A percentile compares a stretch with the other conserved stretches of the same genome.
These are phyloP conservation scores for Alternaria consortialis DNA, from an alignment of 2,329 filamentous ascomycete genomes.

Conservation along the genomic window DNA sequence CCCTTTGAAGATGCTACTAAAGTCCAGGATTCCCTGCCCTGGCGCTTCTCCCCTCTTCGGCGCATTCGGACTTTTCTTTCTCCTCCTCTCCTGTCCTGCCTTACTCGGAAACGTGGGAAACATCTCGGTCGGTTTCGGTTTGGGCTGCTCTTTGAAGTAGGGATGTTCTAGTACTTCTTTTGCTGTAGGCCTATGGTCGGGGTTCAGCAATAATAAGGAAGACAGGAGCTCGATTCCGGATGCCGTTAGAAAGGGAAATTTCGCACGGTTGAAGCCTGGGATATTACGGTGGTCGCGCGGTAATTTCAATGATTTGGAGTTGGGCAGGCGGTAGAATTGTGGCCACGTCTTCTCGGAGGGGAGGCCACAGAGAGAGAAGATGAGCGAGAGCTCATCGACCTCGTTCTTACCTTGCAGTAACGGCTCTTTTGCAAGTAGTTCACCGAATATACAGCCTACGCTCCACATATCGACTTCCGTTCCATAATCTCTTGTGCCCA, in stretches of 20 bases:
- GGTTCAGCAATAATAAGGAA: conserved; percentile 77
- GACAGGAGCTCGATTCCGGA: conserved; percentile 76
- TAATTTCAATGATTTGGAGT: conserved; percentile 80
- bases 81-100: conserved; percentile 85
- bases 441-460: conserved; percentile 93
- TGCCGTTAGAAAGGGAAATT: conserved; percentile 82
- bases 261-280: conserved; percentile 71
- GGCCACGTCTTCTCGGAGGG: conserved; percentile 88
- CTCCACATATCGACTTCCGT: conserved; percentile 92
- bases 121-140: conserved; percentile 87
- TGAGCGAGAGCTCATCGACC: conserved; percentile 80
- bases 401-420: conserved; percentile 90
- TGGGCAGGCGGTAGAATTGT: conserved; percentile 83
- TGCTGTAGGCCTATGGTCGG: conserved; percentile 74
- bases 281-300: conserved; percentile 47
- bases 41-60: conserved; percentile 73
- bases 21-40: conserved; percentile 56
- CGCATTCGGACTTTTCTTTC: conserved; percentile 80
- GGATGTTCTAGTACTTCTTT: conserved; percentile 77
- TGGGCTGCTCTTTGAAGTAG: conserved; percentile 90
- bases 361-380: conserved; percentile 88
- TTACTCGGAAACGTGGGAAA: conserved; percentile 98
- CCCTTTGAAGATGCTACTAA: conserved; percentile 60
- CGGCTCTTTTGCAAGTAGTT: conserved; percentile 84
- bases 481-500: conserved; percentile 80